A percentile compares a stretch with the other conserved stretches of the same genome.
phyloP scores from a whole-genome alignment of 2,329 filamentous ascomycete genomes.

The Talaromyces sp. region DNA sequence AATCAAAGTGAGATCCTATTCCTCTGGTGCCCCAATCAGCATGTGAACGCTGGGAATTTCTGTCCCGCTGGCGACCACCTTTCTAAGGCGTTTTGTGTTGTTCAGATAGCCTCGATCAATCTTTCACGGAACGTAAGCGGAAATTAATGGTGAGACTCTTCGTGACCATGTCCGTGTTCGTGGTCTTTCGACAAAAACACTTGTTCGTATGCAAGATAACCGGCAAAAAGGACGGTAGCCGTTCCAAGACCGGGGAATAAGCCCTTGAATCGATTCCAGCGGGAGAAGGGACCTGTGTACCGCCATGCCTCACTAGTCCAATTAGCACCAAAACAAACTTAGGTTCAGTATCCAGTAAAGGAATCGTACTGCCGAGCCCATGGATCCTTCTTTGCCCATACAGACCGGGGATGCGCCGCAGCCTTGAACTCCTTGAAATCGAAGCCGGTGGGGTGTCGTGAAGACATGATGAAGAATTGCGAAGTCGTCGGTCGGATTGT shows the following conservation, averaged over 20 bases:
- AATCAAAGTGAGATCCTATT: neutral
- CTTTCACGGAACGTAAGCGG: conserved; percentile 15
- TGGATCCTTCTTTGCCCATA: conserved; percentile 53
- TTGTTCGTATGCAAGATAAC: conserved; percentile 86
- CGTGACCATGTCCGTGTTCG: conserved; percentile 49
- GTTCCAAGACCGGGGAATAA: conserved; percentile 89
- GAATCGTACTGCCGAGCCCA: conserved; percentile 59
- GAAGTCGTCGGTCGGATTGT: neutral
- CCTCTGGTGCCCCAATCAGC: neutral
- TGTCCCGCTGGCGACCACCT: no score
- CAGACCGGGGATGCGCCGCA: conserved; percentile 59
- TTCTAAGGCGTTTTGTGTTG: no score
- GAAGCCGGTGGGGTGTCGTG: conserved; percentile 80
- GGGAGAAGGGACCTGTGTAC: conserved; percentile 82
- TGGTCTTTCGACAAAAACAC: conserved; percentile 73
- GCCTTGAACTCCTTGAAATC: conserved; percentile 76
- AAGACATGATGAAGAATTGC: conserved; percentile 44
- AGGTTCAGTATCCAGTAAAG: neutral
- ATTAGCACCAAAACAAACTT: conserved; percentile 19
- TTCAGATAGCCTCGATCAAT: conserved; percentile 10
- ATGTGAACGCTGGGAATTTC: no score
- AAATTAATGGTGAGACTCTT: conserved; percentile 16
- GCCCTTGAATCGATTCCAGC: conserved; percentile 83
- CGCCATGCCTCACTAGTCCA: conserved; percentile 81
- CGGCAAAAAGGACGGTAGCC: conserved; percentile 83